phyloP scores from a whole-genome alignment of 495 filamentous ascomycete genomes.

The Xylaria longipes region DNA sequence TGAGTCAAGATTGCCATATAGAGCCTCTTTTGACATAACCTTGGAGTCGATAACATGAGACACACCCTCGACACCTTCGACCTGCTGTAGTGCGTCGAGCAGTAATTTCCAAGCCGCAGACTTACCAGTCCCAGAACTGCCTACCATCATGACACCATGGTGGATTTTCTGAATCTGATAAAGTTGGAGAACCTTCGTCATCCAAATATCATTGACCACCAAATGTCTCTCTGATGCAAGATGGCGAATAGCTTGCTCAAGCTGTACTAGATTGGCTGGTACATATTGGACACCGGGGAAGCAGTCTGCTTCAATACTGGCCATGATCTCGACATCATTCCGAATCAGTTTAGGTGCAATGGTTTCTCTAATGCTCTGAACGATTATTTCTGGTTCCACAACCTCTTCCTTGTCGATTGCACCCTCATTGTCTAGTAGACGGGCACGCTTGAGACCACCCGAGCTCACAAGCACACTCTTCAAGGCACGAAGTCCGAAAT shows the following conservation, averaged over 20 bases:
- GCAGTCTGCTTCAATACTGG: conserved; percentile 78
- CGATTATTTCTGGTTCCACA: conserved; percentile 96
- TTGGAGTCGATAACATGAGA: conserved; percentile 98
- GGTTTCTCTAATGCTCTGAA: conserved; percentile 97
- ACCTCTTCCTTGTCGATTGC: conserved; percentile 71
- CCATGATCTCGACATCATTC: conserved; percentile 87
- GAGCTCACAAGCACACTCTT: conserved; percentile 99
- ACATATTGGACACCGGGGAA: conserved; percentile 95
- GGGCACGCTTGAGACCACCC: conserved; percentile 88
- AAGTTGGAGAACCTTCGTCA: conserved; percentile 93
- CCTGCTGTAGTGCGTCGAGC: conserved; percentile 88
- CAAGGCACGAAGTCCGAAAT: conserved; percentile 95
- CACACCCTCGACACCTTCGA: conserved; percentile 91
- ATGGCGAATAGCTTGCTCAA: conserved; percentile 80
- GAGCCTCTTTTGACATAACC: conserved; percentile 98
- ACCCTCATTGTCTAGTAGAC: conserved; percentile 64
- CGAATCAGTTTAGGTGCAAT: conserved; percentile 97
- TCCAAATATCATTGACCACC: conserved; percentile 91
- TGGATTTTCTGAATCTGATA: conserved; percentile 98
- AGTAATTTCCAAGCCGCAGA: conserved; percentile 93
- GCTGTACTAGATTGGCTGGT: conserved; percentile 78
- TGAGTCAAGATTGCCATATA: conserved; percentile 94
- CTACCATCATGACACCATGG: conserved; percentile 99
- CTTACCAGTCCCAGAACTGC: conserved; percentile 92
- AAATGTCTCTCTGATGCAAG: conserved; percentile 83